phyloP scores from a whole-genome alignment of 768 basidiomycete species.

The Saitozyma podzolica region DNA sequence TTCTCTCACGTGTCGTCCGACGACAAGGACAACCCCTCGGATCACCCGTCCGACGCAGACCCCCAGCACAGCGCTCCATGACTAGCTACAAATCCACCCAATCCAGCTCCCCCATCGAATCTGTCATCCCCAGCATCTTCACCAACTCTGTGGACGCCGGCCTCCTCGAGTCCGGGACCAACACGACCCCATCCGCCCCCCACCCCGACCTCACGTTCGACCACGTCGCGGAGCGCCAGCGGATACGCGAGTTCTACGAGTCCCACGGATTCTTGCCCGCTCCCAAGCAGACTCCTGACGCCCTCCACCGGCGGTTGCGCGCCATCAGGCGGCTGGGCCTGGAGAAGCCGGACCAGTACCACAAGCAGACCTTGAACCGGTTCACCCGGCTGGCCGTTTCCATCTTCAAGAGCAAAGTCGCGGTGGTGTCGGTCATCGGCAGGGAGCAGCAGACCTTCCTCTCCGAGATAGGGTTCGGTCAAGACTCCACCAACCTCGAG shows the following conservation, averaged over 20 bases:
- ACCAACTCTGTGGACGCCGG: slow-evolving; percentile 10
- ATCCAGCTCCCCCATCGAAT: not conserved
- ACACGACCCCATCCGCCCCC: slow-evolving; percentile 18
- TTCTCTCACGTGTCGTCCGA: slow-evolving; percentile 16
- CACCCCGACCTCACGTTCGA: slow-evolving; percentile 18
- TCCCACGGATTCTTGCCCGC: slow-evolving; percentile 39
- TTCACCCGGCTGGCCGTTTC: slow-evolving; percentile 44
- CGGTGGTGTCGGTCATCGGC: slow-evolving; percentile 41
- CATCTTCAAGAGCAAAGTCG: slow-evolving; percentile 32
- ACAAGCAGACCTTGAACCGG: slow-evolving; percentile 32
- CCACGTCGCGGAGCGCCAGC: slow-evolving; percentile 19
- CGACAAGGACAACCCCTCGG: slow-evolving; percentile 9
- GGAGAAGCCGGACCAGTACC: slow-evolving; percentile 25
- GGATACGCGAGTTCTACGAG: slow-evolving; percentile 30
- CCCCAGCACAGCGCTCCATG: slow-evolving; percentile 16
- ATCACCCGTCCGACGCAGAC: too few species aligned
- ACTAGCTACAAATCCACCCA: slow-evolving; percentile 10
- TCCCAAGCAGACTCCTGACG: slow-evolving; percentile 34
- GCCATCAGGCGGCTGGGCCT: slow-evolving; percentile 39
- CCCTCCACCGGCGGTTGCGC: slow-evolving; percentile 25
- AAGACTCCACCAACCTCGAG: slow-evolving; percentile 23
- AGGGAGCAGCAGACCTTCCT: slow-evolving; percentile 36
- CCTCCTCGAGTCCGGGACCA: slow-evolving; percentile 22
- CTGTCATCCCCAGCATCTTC: not conserved
- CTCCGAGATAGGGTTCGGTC: slow-evolving; percentile 29